Percentiles rank a stretch among this genome's conserved stretches.
phyloP scores from a whole-genome alignment of 2,329 filamentous ascomycete species.

The Ramularia collo-cygni region DNA sequence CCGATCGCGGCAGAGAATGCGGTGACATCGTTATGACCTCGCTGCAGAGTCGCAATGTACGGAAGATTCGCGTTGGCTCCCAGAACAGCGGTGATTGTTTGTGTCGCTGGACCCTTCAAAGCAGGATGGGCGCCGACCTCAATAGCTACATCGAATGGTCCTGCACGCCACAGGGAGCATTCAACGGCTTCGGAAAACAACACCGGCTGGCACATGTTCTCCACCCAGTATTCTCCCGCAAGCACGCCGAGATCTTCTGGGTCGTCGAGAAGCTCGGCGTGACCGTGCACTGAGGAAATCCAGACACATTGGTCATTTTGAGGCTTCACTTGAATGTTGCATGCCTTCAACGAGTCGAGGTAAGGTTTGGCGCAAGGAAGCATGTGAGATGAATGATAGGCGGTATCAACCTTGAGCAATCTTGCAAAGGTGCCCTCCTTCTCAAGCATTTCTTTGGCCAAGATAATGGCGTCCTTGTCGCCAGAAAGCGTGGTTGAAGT shows the following conservation, averaged over 20 bases:
- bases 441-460: constrained; percentile 27
- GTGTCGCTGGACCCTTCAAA: constrained; percentile 35
- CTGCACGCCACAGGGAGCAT: constrained; percentile 17
- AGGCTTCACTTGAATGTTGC: constrained; percentile 9
- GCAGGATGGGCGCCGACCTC: constrained; percentile 44
- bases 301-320: constrained; percentile 15
- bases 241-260: constrained; percentile 16
- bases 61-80: constrained; percentile 7
- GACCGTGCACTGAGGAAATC: constrained; percentile 17
- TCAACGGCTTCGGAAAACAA: constrained; percentile 39
- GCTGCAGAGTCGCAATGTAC: constrained; percentile 15
- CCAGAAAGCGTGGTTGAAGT: constrained; percentile 42
- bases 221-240: constrained; percentile 36
- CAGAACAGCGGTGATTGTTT: constrained; percentile 29
- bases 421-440: constrained; percentile 34
- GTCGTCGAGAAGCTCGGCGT: constrained; percentile 19
- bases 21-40: constrained; percentile 22
- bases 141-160: constrained; percentile 33
- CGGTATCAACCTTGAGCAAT: constrained; percentile 36
- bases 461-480: constrained; percentile 32
- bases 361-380: constrained; percentile 14
- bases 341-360: constrained; percentile 11
- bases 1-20: constrained; percentile 19
- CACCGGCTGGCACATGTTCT: constrained; percentile 42
- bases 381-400: constrained; percentile 40